Conservation (phyloP, 768 basidiomycete species). For the Leucosporidium creatinivorum region DNA sequence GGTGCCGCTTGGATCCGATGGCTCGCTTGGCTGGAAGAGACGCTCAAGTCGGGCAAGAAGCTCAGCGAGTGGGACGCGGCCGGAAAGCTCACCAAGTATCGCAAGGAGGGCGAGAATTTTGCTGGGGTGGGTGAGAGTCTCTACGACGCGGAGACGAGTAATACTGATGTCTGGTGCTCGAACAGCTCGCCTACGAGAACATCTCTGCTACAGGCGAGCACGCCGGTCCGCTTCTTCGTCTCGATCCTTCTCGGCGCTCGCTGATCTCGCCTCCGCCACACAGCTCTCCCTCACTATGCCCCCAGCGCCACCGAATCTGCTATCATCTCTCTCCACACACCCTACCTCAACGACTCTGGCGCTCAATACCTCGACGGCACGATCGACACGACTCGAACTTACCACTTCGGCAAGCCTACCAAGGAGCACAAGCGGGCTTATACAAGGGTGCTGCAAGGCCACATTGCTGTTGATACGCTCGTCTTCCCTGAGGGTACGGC, state of each 20-base stretch:
- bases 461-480: conserved; percentile 87
- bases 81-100: conserved; percentile 68
- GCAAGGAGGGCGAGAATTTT: conserved; percentile 43
- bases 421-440: conserved; percentile 80
- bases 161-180: background rate
- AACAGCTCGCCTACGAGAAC: conserved; percentile 35
- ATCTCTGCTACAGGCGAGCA: conserved; percentile 86
- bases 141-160: no score
- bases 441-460: conserved; percentile 91
- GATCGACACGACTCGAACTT: conserved; percentile 53
- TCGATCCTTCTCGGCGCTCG: background rate
- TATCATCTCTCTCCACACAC: conserved; percentile 66
- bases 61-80: conserved; percentile 91
- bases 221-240: conserved; percentile 50
- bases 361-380: conserved; percentile 67
- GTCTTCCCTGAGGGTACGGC: conserved; percentile 87
- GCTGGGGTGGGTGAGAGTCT: conserved; percentile 18
- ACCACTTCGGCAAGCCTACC: conserved; percentile 83
- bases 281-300: conserved; percentile 84
- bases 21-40: conserved; percentile 79
- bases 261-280: background rate
- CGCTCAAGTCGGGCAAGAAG: conserved; percentile 56
- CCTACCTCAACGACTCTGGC: conserved; percentile 92
- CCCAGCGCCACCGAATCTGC: conserved; percentile 62
- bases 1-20: conserved; percentile 64